Percentiles rank a stretch among this genome's conserved stretches.
These are phyloP conservation scores for Suillus bovinus DNA, from an alignment of 768 basidiomycete species.

Conservation along the genomic window DNA sequence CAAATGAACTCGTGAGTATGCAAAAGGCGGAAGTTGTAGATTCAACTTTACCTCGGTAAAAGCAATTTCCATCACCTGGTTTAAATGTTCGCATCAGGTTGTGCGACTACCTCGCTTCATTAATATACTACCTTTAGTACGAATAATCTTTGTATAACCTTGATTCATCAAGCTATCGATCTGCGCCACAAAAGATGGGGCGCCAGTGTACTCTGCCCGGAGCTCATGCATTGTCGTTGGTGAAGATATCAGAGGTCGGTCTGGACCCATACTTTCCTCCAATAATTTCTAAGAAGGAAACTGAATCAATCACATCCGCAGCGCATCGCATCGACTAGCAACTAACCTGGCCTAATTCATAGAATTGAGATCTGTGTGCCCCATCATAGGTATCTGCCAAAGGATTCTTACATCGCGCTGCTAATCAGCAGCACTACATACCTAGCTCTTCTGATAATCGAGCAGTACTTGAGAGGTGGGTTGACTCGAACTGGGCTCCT, in stretches of 20 bases:
- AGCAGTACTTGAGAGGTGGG: not conserved
- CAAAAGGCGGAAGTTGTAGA: constrained; percentile 3
- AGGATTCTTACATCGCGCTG: not conserved
- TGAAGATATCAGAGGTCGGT: constrained; percentile 55
- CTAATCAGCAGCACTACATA: not conserved
- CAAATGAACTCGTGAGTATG: constrained; percentile 20
- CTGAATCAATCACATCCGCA: not conserved
- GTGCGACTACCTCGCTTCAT: not conserved
- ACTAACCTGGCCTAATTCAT: constrained; percentile 43
- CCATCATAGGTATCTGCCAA: constrained; percentile 4
- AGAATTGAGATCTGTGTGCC: constrained; percentile 28
- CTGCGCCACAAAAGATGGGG: constrained; percentile 64
- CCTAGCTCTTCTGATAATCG: not conserved
- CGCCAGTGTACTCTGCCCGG: constrained; percentile 65
- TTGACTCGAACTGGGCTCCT: not conserved
- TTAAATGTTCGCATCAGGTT: constrained; percentile 2
- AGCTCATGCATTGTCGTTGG: constrained; percentile 54
- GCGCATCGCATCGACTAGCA: not conserved
- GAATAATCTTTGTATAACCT: constrained; percentile 67
- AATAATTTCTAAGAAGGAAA: constrained; percentile 34
- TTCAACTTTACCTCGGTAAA: constrained; percentile 73
- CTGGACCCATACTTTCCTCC: constrained; percentile 36
- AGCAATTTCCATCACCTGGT: constrained; percentile 86
- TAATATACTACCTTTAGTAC: constrained; percentile 61
- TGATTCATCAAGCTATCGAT: constrained; percentile 66